phyloP scores from a whole-genome alignment of 768 basidiomycete genomes.

The Clitopilus hobsonii region DNA sequence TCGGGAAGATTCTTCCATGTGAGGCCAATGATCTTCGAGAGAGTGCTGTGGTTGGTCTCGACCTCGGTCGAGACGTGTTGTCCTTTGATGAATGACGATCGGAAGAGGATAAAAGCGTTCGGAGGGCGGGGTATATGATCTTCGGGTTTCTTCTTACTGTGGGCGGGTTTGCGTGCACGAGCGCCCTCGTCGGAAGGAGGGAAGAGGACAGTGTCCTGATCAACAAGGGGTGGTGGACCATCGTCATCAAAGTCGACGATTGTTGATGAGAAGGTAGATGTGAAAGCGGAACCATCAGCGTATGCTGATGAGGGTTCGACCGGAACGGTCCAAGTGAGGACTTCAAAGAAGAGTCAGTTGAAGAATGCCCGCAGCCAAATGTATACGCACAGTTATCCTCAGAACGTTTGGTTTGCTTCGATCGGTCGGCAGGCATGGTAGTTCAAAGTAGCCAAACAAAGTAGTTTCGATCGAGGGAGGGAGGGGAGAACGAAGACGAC shows the following conservation, averaged over 20 bases:
- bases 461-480: slow-evolving; percentile 1
- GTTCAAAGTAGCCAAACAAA: neutral
- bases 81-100: slow-evolving; percentile 75
- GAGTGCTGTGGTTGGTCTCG: slow-evolving; percentile 78
- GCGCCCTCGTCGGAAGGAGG: slow-evolving; percentile 37
- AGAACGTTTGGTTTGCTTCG: slow-evolving; percentile 31
- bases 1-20: slow-evolving; percentile 78
- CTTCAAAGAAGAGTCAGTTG: slow-evolving; percentile 17
- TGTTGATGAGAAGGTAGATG: slow-evolving; percentile 42
- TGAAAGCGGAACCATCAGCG: slow-evolving; percentile 44
- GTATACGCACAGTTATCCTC: slow-evolving; percentile 29
- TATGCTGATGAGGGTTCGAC: slow-evolving; percentile 28
- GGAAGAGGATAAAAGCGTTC: slow-evolving; percentile 85
- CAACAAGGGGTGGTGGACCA: slow-evolving; percentile 36
- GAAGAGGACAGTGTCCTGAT: slow-evolving; percentile 50
- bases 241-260: slow-evolving; percentile 47
- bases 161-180: slow-evolving; percentile 42
- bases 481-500: slow-evolving; percentile 2
- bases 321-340: slow-evolving; percentile 41
- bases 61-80: slow-evolving; percentile 74
- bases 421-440: slow-evolving; percentile 45
- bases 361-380: slow-evolving; percentile 1
- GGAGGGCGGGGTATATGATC: slow-evolving; percentile 81
- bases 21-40: slow-evolving; percentile 81
- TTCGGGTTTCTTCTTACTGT: slow-evolving; percentile 66